Evolutionary conservation across 805 yeast genomes (phyloP).

Genomic region (Nakazawaea peltata): DNA sequence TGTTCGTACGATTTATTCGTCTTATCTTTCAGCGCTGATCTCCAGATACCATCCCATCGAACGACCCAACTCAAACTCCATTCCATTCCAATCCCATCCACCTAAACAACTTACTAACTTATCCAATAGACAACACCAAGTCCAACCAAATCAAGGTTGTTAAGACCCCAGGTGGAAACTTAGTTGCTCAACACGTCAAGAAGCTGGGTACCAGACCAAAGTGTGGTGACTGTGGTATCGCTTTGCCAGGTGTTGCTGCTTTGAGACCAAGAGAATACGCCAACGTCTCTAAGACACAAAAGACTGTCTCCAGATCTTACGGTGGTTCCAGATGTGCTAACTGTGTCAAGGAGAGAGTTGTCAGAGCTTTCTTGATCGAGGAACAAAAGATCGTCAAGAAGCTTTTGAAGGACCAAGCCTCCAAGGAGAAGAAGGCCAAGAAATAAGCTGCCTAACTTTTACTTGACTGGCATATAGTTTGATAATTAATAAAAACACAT

Average conservation of each 20-base stretch:
- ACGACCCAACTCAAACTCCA: neutral
- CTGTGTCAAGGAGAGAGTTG: slow-evolving; percentile 99
- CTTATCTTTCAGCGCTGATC: neutral
- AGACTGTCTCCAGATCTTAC: slow-evolving; percentile 99
- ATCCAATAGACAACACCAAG: slow-evolving; percentile 87
- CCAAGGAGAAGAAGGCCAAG: slow-evolving; percentile 66
- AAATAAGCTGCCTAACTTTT: slow-evolving; percentile 18
- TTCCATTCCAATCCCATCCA: neutral
- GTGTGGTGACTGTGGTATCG: slow-evolving; percentile 81
- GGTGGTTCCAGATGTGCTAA: slow-evolving; percentile 98
- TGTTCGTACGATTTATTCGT: no score
- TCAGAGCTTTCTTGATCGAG: slow-evolving; percentile 99
- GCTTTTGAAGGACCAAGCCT: slow-evolving; percentile 95
- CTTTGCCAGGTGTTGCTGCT: slow-evolving; percentile 67
- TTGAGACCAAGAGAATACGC: slow-evolving; percentile 99
- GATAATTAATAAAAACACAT: no score
- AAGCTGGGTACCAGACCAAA: slow-evolving; percentile 81
- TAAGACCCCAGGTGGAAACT: slow-evolving; percentile 99
- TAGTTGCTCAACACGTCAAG: slow-evolving; percentile 96
- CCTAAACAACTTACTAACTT: neutral
- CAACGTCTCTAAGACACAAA: slow-evolving; percentile 87
- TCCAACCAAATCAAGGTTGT: slow-evolving; percentile 99
- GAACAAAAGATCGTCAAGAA: slow-evolving; percentile 99
- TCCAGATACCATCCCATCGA: neutral
- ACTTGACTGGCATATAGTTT: no score